Evolutionary conservation across 1,284 basidiomycete genomes (phyloP), one percentile per base, ranked within the genome.

Genomic region (Sanghuangporus weigelae): DNA sequence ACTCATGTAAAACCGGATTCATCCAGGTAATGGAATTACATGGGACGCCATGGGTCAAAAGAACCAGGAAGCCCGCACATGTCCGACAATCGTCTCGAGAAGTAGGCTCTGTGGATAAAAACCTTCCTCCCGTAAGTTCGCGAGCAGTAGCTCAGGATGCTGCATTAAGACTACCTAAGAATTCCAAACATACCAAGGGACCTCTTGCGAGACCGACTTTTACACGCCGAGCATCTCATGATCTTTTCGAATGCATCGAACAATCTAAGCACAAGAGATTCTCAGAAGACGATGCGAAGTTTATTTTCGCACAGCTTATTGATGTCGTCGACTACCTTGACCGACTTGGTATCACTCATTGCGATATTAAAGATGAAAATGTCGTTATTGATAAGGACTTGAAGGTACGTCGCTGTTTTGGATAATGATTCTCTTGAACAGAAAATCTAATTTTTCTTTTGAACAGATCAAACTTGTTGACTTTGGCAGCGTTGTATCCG

Each of bases 331-430:
- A 84, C 68, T 92, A 95, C 71, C 81, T 97, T 39, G 84, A 93
- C 63, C 76, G 75, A 42, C 83, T 83, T 57, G 93, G 94, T 5
- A 89, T 96, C 66, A 86, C 85, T 23, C 94, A 97, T 73, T 89
- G 95, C 58, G 95, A 97, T 72, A 90, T 97, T 76, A 97, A 97
- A 73, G 95, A 96, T 71, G 95, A 97, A 75, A 97, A 97, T 71
- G 76, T 95, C 57, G 88, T 96, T 62, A 86, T 96, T 63, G 93
- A 95, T 73, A 78, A 78, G 60, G 76, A 90, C 67, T 77, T 89
- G 62, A 88, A 83, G 76, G 90, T 89, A 67, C 66, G 73, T 21
- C 44, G 36, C 26, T 31, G 26, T 31, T 31, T 39, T 48, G 19
- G 54, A 51, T 12, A 12, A 44, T 44, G 42, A 12, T 12, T 7